Evolutionary conservation across 371 early-diverging fungal species (phyloP), one percentile per base, ranked within the genome.

Genomic region (Actinomucor elegans): DNA sequence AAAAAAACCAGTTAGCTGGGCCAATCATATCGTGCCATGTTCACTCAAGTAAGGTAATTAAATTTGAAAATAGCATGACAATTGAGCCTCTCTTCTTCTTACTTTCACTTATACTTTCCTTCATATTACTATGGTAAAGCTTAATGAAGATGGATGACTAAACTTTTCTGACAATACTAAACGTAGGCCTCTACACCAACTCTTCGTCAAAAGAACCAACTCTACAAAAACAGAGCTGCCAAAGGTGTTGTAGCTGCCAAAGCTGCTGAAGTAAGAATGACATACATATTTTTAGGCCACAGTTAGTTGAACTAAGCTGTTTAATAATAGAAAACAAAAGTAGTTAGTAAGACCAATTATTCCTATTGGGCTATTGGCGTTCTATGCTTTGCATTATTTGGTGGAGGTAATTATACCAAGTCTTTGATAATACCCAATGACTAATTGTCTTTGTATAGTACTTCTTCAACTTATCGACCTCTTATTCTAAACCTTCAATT

Each of bases 171-270:
- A 21, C n/a, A 7, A 14, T 33, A 27, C 3, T n/a, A n/a, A n/a
- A n/a, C n/a, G n/a, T 47, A 68, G 68, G 68, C 68, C 23, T 46
- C 65, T 33, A 47, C 61, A 10, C 57, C 64, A 33, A 56, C 61
- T 23, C 64, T 68, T 15, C 61, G 61, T 44, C 49, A 68, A 53
- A 57, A 61, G 38, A 68, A 68, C 27, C 41, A 44, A n/a, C 24
- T 64, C 14, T 68, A 64, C 32, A 55, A 64, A 33, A 57, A 64
- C 40, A 42, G 58, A 54, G 48, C 64, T 14, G 43, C 31, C 5
- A 57, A 63, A 4, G 50, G 54, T 20, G 29, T 21, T 33, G 51
- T 58, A 10, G 58, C 58, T 29, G 9, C 44, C n/a, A 62, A 62
- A 23, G 49, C 54, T 24, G 20, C 26, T 23, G 64, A 63, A 51